Percentiles rank a stretch among this genome's conserved stretches.
Evolutionary conservation across 441 rosid species (phyloP).

Genomic region (Aquilaria agallochum): DNA sequence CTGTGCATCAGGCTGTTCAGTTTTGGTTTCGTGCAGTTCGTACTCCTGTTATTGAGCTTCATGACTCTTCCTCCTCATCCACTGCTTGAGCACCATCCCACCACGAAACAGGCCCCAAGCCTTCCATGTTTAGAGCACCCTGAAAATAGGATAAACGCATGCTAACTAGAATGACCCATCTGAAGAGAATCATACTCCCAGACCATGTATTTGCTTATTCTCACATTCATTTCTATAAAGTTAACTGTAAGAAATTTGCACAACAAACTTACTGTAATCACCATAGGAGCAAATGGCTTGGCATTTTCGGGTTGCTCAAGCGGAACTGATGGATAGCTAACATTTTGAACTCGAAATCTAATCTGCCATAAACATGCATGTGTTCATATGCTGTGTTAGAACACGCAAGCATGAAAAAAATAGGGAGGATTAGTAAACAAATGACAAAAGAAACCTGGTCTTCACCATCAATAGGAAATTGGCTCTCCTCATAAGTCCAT

Average conservation of each 20-base stretch:
- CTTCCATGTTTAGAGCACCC: slow-evolving; percentile 67
- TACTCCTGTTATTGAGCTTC: too few species aligned
- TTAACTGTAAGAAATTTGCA: slow-evolving; percentile 9
- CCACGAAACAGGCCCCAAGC: slow-evolving; percentile 83
- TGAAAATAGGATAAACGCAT: slow-evolving; percentile 18
- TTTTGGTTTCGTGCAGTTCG: too few species aligned
- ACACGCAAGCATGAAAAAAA: too few species aligned
- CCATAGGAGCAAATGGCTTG: slow-evolving; percentile 92
- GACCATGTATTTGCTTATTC: too few species aligned
- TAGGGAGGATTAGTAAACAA: background rate
- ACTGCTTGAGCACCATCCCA: slow-evolving; percentile 37
- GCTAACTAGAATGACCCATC: background rate
- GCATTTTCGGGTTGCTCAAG: slow-evolving; percentile 48
- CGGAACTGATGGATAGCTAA: slow-evolving; percentile 66
- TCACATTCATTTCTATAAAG: background rate
- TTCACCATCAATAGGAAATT: slow-evolving; percentile 48
- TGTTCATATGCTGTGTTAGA: too few species aligned
- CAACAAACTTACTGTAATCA: slow-evolving; percentile 59
- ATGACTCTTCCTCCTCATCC: background rate
- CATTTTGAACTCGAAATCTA: slow-evolving; percentile 58
- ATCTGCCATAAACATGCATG: slow-evolving; percentile 31
- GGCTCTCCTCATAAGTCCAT: slow-evolving; percentile 32
- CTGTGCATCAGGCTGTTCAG: too few species aligned
- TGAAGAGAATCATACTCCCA: too few species aligned
- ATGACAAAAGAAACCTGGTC: slow-evolving; percentile 42